phyloP scores from a whole-genome alignment of 2,329 filamentous ascomycete genomes.

The Paraphaeosphaeria sporulosa region DNA sequence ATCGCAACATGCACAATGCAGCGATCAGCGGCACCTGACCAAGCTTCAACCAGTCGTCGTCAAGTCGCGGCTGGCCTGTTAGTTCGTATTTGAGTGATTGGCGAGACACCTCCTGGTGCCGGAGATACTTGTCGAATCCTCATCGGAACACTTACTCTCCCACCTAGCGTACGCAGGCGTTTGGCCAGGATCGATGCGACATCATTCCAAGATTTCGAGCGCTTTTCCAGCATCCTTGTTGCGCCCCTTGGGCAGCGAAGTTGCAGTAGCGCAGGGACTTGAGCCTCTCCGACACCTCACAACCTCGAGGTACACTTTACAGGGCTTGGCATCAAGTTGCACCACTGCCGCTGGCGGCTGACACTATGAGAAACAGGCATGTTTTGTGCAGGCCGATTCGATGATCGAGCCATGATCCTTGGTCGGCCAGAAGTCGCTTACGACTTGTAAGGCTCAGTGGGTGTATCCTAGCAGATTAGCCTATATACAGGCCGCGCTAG shows the following conservation, averaged over 20 bases:
- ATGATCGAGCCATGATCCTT: constrained; percentile 29
- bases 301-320: constrained; percentile 28
- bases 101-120: not conserved
- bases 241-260: constrained; percentile 32
- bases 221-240: constrained; percentile 25
- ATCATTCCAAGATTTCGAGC: constrained; percentile 29
- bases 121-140: constrained; percentile 9
- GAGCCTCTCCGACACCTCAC: constrained; percentile 30
- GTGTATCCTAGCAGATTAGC: constrained; percentile 34
- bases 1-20: constrained; percentile 4
- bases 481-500: constrained; percentile 34
- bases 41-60: constrained; percentile 3
- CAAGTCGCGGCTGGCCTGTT: not conserved
- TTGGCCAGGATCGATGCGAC: constrained; percentile 6
- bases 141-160: constrained; percentile 4
- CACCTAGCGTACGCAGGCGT: constrained; percentile 3
- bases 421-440: constrained; percentile 24
- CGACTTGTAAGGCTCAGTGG: constrained; percentile 23
- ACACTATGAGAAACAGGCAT: constrained; percentile 29
- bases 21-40: constrained; percentile 12
- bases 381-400: constrained; percentile 41
- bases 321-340: constrained; percentile 39
- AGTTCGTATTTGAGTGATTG: not conserved
- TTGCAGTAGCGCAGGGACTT: constrained; percentile 31
- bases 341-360: constrained; percentile 27